phyloP scores from a whole-genome alignment of 179 eudicot species.

The Spinacia oleracea region DNA sequence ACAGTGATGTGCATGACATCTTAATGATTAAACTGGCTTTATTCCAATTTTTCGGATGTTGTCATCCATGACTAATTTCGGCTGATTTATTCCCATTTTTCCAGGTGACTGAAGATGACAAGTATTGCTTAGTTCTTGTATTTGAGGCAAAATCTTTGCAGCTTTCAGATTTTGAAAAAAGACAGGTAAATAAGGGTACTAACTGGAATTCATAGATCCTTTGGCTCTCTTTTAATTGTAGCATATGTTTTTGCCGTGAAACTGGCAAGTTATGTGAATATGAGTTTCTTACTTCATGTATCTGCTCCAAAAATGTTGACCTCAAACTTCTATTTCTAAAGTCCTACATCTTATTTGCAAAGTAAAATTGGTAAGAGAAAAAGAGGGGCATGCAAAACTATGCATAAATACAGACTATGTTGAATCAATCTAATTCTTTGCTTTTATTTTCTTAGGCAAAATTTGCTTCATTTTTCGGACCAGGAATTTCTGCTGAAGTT shows the following conservation, averaged over 20 bases:
- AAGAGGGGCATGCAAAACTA: not conserved
- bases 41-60: not conserved
- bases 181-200: slow-evolving; percentile 60
- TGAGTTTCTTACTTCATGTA: not conserved
- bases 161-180: slow-evolving; percentile 82
- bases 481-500: slow-evolving; percentile 89
- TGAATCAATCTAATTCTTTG: slow-evolving; percentile 6
- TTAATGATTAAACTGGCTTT: not conserved
- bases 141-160: slow-evolving; percentile 81
- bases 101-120: slow-evolving; percentile 89
- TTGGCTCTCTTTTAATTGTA: not conserved
- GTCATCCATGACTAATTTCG: not conserved
- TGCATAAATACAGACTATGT: not conserved
- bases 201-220: not conserved
- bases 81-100: slow-evolving; percentile 12
- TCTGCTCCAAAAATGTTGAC: not conserved
- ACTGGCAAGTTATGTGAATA: not conserved
- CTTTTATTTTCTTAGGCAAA: slow-evolving; percentile 55
- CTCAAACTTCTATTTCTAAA: not conserved
- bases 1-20: slow-evolving; percentile 1
- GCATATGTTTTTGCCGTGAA: not conserved
- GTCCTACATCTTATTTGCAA: not conserved
- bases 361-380: not conserved
- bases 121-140: slow-evolving; percentile 69
- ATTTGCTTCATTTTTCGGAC: slow-evolving; percentile 94